Evolutionary conservation across 441 rosid species (phyloP), one percentile per base, ranked within the genome.

Genomic region (Eruca vesicaria): DNA sequence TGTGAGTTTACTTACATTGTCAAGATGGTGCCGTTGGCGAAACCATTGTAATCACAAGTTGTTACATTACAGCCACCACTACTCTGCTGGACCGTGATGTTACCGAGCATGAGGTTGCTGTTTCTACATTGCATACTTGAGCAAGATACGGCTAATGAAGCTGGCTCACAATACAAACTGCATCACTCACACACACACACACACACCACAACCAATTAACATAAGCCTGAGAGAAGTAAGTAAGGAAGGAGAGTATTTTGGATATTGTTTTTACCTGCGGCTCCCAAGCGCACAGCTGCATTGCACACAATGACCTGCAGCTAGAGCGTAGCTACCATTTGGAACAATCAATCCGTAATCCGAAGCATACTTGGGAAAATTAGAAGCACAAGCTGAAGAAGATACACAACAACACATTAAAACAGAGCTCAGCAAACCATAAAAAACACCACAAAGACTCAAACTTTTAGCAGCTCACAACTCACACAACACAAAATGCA

Each of bases 101-200:
- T 95, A 63, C 99, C 99, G 0, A 95, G 82, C 93, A 92, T 92
- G 66, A 95, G 96, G 68, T 87, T 89, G 81, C 98, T 92, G 66
- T 83, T 85, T 69, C 78, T 87, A 72, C 99, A 95, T 59, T 95
- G 99, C 97, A 95, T 87, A 85, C 97, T 95, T 28, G 99, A 95
- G 81, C 99, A 95, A 50, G 98, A 95, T 79, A 91, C 99, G 0
- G 98, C 98, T 84, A 95, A 73, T 14, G 98, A 88, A 68, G 99
- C 89, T n/a, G 98, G 98, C 90, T 80, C 88, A 85, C 98, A 95
- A 84, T 91, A 91, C 88, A 95, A 83, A 73, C 99, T 92, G 85
- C 61, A 63, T 45, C 18, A 66, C 28, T 45, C 18, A 66, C 28
- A 64, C 53, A 45, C 19, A 23, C 1, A 23, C 26, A 23, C 26